Conservation (phyloP, 2,329 filamentous ascomycete genomes). For the Drechslerella coelobrocha region DNA sequence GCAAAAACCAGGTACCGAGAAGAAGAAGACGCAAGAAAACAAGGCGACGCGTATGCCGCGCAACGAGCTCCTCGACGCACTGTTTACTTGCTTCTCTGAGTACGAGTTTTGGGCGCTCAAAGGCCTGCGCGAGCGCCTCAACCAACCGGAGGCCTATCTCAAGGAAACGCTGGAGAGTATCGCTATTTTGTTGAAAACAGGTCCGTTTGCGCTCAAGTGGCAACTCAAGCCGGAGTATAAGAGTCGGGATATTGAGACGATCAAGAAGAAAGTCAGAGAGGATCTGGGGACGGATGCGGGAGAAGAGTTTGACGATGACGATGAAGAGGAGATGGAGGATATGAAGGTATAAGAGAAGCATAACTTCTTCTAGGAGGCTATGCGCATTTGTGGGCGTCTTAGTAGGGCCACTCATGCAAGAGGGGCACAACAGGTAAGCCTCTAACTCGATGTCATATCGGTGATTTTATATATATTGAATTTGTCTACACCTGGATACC, state of each 20-base stretch:
- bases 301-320: constrained; percentile 60
- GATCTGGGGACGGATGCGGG: constrained; percentile 62
- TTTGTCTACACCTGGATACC: constrained; percentile 42
- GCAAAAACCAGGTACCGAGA: constrained; percentile 64
- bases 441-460: background rate
- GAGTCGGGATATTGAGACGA: constrained; percentile 61
- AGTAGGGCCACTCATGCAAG: too few species aligned
- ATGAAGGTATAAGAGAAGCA: constrained; percentile 55
- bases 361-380: background rate
- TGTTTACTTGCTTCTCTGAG: constrained; percentile 81
- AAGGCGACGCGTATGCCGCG: constrained; percentile 90
- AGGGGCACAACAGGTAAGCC: too few species aligned
- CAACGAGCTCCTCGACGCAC: constrained; percentile 82
- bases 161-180: constrained; percentile 83
- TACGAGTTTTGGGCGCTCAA: constrained; percentile 96
- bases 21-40: constrained; percentile 71
- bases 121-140: constrained; percentile 75
- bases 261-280: constrained; percentile 62
- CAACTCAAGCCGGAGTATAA: constrained; percentile 75
- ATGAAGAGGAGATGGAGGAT: constrained; percentile 62
- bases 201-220: constrained; percentile 85
- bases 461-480: constrained; percentile 6
- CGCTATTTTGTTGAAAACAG: constrained; percentile 80
- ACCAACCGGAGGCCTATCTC: constrained; percentile 92
- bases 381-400: too few species aligned